phyloP scores from a whole-genome alignment of 495 filamentous ascomycete species.

The Articulospora tetracladia region DNA sequence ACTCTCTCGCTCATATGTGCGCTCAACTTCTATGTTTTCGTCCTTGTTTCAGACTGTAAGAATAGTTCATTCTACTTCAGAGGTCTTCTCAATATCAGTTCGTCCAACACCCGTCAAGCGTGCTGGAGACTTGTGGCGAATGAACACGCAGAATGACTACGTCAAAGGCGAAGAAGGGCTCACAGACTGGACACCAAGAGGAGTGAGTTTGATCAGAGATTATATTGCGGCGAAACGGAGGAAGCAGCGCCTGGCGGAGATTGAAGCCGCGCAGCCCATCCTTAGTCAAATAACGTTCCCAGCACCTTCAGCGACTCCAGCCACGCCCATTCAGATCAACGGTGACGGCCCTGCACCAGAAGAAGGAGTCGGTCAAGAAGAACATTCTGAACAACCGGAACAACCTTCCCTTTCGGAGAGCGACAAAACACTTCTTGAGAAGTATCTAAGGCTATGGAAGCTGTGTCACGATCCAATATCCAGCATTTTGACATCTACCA shows the following conservation, averaged over 20 bases:
- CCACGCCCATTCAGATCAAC: conserved; percentile 6
- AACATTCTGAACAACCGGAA: conserved; percentile 1
- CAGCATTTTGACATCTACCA: conserved; percentile 68
- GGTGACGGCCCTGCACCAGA: neutral
- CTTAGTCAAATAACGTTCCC: conserved; percentile 44
- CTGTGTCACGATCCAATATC: conserved; percentile 69
- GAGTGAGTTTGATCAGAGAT: conserved; percentile 82
- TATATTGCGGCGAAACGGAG: conserved; percentile 69
- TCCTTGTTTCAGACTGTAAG: conserved; percentile 80
- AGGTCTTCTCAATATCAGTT: conserved; percentile 80
- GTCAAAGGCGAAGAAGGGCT: conserved; percentile 92
- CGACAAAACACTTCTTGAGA: conserved; percentile 58
- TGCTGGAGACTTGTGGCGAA: conserved; percentile 90
- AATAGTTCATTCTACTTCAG: conserved; percentile 80
- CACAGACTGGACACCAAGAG: conserved; percentile 78
- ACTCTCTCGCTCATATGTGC: conserved; percentile 76
- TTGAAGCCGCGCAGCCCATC: conserved; percentile 72
- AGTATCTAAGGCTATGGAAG: conserved; percentile 75
- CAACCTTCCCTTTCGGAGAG: conserved; percentile 47
- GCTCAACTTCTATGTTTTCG: conserved; percentile 80
- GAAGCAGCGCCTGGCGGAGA: conserved; percentile 66
- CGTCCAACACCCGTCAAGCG: conserved; percentile 85
- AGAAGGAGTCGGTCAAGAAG: conserved; percentile 6
- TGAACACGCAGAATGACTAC: conserved; percentile 92
- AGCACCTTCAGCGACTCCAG: conserved; percentile 12